Base-by-base conservation (phyloP, 2,329 filamentous ascomycete species). In the Emmonsiellopsis sp. region DNA sequence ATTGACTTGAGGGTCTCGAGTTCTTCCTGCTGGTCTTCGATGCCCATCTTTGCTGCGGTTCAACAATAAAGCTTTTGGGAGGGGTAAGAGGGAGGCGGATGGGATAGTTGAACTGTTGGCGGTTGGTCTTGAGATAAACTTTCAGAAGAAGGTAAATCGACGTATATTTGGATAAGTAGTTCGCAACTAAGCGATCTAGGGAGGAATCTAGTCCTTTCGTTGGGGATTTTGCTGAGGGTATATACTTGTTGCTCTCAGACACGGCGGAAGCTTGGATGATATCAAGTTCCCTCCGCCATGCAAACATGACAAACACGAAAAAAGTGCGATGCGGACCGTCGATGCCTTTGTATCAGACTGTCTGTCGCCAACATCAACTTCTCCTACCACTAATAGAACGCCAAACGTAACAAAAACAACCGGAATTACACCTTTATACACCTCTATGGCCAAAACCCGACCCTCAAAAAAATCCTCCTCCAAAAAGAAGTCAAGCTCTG, bases 1-100 rank as follows among this genome's bases (percentile, higher is more conserved):
- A 98, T 98, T 56, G 92, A 96, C 67, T 95, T 89, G 68, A 98
- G 88, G 63, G 98, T 92, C 72, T 98, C 93, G 57, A 91, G 85
- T 79, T 98, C 93, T 74, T 98, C 93, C 60, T 85, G 75, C 71
- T 98, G 93, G 56, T 98, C 93, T 77, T 97, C 92, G 68, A 71
- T 68, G 52, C 74, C 74, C 74, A 77, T 77, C 31, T 47, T 67
- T 63, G 59, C 54, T 17, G 17, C 21, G 6, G 39, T 40, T 52
- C 27, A 51, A 44, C 10, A 5, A 14, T 21, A 14, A 44, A 43
- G 49, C 47, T 7, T 31, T 11, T 8, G 21, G 36, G 36, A 40
- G 33, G 47, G 47, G 47, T 49, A 40, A 49, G 31, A n/a, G 5
- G n/a, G 45, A n/a, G 13, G 32, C 32, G 6, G 10, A 14, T 36